A percentile compares a stretch with the other conserved stretches of the same genome.
phyloP scores from a whole-genome alignment of 163 green algal genomes.

The Scenedesmus sp. region DNA sequence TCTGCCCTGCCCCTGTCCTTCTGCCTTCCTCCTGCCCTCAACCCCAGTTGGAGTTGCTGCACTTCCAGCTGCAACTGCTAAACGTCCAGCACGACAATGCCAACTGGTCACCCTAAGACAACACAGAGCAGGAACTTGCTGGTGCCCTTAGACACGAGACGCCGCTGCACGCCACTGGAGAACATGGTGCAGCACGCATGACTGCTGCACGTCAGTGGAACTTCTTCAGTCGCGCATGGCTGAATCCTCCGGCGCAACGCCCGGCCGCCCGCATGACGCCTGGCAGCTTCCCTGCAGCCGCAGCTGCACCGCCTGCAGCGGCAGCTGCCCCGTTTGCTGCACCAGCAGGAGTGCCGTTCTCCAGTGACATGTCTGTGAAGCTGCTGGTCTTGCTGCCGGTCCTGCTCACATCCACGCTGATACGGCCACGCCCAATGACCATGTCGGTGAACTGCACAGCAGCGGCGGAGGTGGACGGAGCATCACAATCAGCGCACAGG shows the following conservation, averaged over 20 bases:
- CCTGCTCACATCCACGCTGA: neutral
- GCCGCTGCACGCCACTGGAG: neutral
- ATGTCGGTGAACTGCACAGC: slow-evolving; percentile 46
- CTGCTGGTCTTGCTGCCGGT: neutral
- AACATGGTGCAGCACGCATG: neutral
- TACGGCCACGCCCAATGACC: slow-evolving; percentile 28
- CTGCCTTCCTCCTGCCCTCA: neutral
- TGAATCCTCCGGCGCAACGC: slow-evolving; percentile 7
- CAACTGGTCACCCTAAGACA: neutral
- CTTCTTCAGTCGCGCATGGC: neutral
- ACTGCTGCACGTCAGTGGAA: neutral
- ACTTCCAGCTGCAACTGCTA: neutral
- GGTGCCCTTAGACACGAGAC: neutral
- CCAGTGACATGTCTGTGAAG: neutral
- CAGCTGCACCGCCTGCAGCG: neutral
- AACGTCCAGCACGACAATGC: neutral
- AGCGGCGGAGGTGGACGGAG: neutral
- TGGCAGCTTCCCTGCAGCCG: neutral
- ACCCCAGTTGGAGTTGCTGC: too few species aligned
- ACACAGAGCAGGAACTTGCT: neutral
- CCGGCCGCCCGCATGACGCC: neutral
- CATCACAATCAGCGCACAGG: neutral
- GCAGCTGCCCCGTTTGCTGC: neutral
- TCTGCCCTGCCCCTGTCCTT: neutral
- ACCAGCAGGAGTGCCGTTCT: neutral